These are phyloP conservation scores for Pascua guehoae DNA, from an alignment of 1,284 basidiomycete species.

Conservation along the genomic window DNA sequence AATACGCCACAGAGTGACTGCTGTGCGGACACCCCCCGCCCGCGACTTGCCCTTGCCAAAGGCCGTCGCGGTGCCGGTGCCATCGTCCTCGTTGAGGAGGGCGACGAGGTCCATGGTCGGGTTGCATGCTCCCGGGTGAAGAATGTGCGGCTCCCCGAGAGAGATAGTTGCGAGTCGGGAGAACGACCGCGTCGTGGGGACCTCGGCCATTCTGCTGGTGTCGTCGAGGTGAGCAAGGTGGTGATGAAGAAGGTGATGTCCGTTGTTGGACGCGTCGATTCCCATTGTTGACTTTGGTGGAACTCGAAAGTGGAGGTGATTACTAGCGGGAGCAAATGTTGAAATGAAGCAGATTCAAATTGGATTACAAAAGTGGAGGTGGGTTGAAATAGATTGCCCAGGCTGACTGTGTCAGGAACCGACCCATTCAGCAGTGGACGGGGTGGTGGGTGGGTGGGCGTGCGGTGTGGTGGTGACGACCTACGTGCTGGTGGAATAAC, in stretches of 20 bases:
- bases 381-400: no score
- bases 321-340: not conserved
- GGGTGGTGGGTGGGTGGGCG: no score
- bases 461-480: no score
- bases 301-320: constrained; percentile 1
- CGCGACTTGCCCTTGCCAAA: constrained; percentile 20
- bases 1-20: constrained; percentile 35
- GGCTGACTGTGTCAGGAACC: no score
- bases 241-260: not conserved
- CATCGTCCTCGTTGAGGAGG: constrained; percentile 18
- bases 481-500: no score
- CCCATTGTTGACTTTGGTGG: constrained; percentile 2
- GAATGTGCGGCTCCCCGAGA: constrained; percentile 23
- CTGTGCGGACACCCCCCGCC: constrained; percentile 1
- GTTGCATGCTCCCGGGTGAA: constrained; percentile 40
- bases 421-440: no score
- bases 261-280: not conserved
- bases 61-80: constrained; percentile 1
- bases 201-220: not conserved
- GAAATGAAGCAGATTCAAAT: not conserved
- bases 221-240: not conserved
- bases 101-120: constrained; percentile 44
- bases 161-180: constrained; percentile 28
- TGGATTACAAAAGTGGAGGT: no score
- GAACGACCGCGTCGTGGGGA: constrained; percentile 25